Percentiles rank a stretch among this genome's conserved stretches.
These are phyloP conservation scores for Acer campestre DNA, from an alignment of 345 rosid species.

Conservation along the genomic window DNA sequence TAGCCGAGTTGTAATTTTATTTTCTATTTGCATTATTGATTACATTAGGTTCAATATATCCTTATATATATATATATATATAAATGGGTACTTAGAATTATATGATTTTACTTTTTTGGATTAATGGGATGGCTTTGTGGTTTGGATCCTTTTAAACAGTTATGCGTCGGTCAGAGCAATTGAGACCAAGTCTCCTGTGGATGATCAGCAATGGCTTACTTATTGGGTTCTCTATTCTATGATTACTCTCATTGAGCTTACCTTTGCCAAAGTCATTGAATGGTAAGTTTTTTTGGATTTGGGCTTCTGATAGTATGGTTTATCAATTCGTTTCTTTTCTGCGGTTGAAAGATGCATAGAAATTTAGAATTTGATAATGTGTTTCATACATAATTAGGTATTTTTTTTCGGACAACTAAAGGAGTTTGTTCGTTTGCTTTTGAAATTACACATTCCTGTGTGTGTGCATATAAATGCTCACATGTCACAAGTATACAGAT, in stretches of 20 bases:
- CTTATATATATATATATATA: too few species aligned
- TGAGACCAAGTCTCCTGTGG: conserved; percentile 79
- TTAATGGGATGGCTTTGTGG: conserved; percentile 18
- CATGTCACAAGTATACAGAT: too few species aligned
- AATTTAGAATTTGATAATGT: too few species aligned
- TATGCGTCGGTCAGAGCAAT: conserved; percentile 87
- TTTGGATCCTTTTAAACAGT: conserved; percentile 36
- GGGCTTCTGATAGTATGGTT: not conserved
- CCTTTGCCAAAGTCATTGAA: conserved; percentile 83
- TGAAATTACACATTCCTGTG: not conserved
- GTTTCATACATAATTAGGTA: not conserved
- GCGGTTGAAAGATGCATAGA: not conserved
- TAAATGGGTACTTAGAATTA: not conserved
- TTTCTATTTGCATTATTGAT: not conserved
- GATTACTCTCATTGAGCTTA: conserved; percentile 88
- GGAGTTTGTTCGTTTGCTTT: not conserved
- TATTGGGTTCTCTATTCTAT: conserved; percentile 95
- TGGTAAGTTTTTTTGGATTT: conserved; percentile 48
- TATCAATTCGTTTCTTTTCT: not conserved
- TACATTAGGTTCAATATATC: not conserved
- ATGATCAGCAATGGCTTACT: conserved; percentile 95
- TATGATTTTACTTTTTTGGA: conserved; percentile 7
- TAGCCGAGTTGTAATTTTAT: not conserved
- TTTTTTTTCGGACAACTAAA: too few species aligned
- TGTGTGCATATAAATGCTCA: not conserved